Evolutionary conservation across 257 asterid genomes (phyloP), one percentile per base, ranked within the genome.

Genomic region (Plectranthus barbatus): DNA sequence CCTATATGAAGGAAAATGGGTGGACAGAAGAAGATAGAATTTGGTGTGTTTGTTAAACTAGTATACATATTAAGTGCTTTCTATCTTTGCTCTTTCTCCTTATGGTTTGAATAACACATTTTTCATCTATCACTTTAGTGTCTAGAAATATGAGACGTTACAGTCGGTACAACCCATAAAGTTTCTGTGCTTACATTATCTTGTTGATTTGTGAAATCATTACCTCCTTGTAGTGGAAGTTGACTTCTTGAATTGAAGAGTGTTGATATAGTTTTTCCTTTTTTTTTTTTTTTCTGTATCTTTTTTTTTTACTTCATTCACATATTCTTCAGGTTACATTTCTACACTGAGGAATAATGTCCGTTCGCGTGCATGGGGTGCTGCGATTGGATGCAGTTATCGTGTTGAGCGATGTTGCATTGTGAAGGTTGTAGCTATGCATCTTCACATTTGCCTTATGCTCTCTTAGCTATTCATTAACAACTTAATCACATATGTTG

Each of bases 291-390:
- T 47, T 33, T 64, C 20, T 71, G 60, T 37, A 55, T 55, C 53
- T 5, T 2, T 26, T 2, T 26, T 26, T 1, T 26, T 26, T 59
- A 49, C 49, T 33, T 63, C 21, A 37, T 56, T 61, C 53, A 51
- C 4, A 19, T 46, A 64, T 33, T 68, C 70, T 72, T 31, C 53
- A 93, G 99, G 96, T 74, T 93, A 90, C 75, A 70, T 85, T 66
- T 93, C 99, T 62, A 81, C 95, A 37, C 70, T 90, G 82, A 87
- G 99, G 77, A 93, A 93, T 82, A 90, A 84, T 72, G 97, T 90
- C 40, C 97, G 97, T 37, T 93, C 99, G 9, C 96, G 97, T 46
- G 89, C 97, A 20, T 93, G 97, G 99, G 97, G 96, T 74, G 86
- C 99, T 78, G 94, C 92, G 17, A 82, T 85, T 68, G 95, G 83